phyloP scores from a whole-genome alignment of 2,329 filamentous ascomycete species.

The Ophiocordyceps sinensis region DNA sequence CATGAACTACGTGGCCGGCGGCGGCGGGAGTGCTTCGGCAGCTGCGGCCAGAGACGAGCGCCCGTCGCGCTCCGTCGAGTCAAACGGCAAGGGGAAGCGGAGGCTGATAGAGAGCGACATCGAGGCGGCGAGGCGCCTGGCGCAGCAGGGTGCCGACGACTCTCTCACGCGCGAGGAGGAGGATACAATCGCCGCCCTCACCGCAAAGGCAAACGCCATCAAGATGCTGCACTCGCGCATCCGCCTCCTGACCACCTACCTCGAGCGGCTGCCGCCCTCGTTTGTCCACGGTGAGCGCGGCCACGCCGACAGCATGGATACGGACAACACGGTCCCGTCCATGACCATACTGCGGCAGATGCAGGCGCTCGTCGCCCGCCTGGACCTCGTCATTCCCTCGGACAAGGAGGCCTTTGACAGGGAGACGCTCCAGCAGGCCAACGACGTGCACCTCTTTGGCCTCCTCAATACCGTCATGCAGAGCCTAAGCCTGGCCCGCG shows the following conservation, averaged over 20 bases:
- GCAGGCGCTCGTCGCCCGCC: conserved; percentile 68
- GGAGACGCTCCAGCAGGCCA: conserved; percentile 63
- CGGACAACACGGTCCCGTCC: conserved; percentile 32
- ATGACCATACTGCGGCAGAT: conserved; percentile 75
- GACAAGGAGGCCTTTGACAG: conserved; percentile 49
- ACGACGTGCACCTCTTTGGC: conserved; percentile 68
- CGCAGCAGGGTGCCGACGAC: conserved; percentile 21
- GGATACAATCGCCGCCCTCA: conserved; percentile 52
- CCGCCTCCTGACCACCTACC: conserved; percentile 59
- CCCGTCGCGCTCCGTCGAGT: conserved; percentile 26
- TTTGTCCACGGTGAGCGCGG: conserved; percentile 40
- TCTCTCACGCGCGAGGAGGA: conserved; percentile 44
- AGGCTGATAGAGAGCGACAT: conserved; percentile 19
- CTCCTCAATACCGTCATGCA: conserved; percentile 64
- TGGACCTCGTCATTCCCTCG: conserved; percentile 67
- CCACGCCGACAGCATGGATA: conserved; percentile 16
- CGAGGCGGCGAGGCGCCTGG: conserved; percentile 13
- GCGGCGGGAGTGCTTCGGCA: conserved; percentile 65
- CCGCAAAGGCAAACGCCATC: conserved; percentile 80
- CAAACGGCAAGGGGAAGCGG: conserved; percentile 39
- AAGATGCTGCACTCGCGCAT: conserved; percentile 80
- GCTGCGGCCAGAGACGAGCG: conserved; percentile 28
- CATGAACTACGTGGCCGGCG: conserved; percentile 81
- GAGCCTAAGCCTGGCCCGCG: conserved; percentile 54
- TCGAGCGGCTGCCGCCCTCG: conserved; percentile 55